Conservation (phyloP, 371 early-diverging fungal genomes). For the Batkoa obscura region DNA sequence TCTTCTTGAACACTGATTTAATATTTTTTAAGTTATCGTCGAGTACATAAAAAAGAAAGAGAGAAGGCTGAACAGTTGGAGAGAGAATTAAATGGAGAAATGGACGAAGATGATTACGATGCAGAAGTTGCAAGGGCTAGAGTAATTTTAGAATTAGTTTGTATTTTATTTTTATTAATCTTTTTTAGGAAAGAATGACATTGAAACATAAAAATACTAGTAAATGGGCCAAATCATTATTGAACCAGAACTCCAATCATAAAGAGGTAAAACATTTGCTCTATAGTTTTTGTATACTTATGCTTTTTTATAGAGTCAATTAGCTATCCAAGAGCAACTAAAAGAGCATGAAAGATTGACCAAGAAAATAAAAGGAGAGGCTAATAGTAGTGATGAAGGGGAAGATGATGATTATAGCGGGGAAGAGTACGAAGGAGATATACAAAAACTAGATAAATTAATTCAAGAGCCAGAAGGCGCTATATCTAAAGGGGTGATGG, state of each 20-base stretch:
- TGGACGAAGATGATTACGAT: conserved; percentile 33
- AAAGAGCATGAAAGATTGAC: conserved; percentile 56
- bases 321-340: conserved; percentile 75
- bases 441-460: conserved; percentile 18
- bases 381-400: conserved; percentile 21
- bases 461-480: conserved; percentile 28
- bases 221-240: conserved; percentile 81
- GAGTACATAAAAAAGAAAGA: conserved; percentile 57
- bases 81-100: conserved; percentile 49
- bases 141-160: conserved; percentile 7
- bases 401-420: conserved; percentile 8
- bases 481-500: conserved; percentile 51
- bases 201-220: conserved; percentile 82
- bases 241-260: conserved; percentile 42
- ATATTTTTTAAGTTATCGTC: conserved; percentile 23
- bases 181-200: conserved; percentile 69
- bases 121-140: conserved; percentile 55
- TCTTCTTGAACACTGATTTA: neutral
- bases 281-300: too few species aligned
- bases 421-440: conserved; percentile 20
- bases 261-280: conserved; percentile 16
- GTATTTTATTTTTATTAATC: neutral
- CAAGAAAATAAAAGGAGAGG: conserved; percentile 58
- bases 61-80: conserved; percentile 21
- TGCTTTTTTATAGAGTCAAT: conserved; percentile 28